These are phyloP conservation scores for Mucor plumbeus DNA, from an alignment of 371 early-diverging fungal genomes.

Conservation along the genomic window DNA sequence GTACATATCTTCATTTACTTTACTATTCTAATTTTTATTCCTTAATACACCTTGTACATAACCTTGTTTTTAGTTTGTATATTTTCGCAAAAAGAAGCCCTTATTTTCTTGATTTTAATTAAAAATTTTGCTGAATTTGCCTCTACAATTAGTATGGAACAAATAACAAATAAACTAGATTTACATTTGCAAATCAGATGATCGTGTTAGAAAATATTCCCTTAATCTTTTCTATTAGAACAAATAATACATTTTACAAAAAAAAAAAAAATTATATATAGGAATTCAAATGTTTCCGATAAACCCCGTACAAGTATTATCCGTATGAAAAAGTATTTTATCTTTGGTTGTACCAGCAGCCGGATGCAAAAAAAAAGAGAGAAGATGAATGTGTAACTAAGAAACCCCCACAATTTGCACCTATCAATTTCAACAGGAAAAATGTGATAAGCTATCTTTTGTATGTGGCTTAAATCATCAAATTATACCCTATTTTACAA, in stretches of 20 bases:
- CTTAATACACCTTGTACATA: neutral
- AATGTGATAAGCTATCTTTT: slow-evolving; percentile 2
- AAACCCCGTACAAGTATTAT: slow-evolving; percentile 14
- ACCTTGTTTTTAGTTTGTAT: neutral
- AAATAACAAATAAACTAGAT: neutral
- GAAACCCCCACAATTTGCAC: neutral
- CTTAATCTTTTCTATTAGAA: neutral
- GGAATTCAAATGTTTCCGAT: slow-evolving; percentile 15
- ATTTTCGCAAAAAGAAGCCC: neutral
- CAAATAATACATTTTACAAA: neutral
- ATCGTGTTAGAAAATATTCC: neutral
- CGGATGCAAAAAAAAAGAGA: neutral
- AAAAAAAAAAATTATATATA: neutral
- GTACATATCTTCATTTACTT: slow-evolving; percentile 1
- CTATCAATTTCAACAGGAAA: neutral
- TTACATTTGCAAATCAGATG: slow-evolving; percentile 8
- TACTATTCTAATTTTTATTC: neutral
- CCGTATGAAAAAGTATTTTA: neutral
- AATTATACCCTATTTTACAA: slow-evolving; percentile 6
- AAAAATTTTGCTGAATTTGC: neutral
- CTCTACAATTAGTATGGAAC: neutral
- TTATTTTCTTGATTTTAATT: neutral
- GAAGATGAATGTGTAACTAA: neutral
- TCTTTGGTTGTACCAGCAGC: slow-evolving; percentile 3
- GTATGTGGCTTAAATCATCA: neutral